Evolutionary conservation across 1,139 yeast genomes (phyloP).

Genomic region (Yamadazyma membranifaciens): DNA sequence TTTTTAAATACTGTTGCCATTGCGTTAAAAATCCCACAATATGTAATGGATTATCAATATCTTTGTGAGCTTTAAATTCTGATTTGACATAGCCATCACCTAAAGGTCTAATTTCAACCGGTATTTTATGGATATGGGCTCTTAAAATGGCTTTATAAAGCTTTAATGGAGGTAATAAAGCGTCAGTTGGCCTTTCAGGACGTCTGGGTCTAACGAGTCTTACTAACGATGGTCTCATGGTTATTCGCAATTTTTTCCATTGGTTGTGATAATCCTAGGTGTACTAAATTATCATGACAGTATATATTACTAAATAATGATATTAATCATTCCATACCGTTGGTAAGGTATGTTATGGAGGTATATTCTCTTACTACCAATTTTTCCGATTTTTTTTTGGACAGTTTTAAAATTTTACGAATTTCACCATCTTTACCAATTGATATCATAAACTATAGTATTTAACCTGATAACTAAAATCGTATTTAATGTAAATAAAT

Average conservation of each 20-base stretch:
- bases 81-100: constrained; percentile 90
- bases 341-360: too few species aligned
- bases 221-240: constrained; percentile 51
- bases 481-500: too few species aligned
- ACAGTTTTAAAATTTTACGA: too few species aligned
- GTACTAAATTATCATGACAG: too few species aligned
- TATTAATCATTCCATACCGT: too few species aligned
- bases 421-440: too few species aligned
- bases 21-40: constrained; percentile 89
- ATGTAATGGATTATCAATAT: constrained; percentile 84
- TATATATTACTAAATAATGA: too few species aligned
- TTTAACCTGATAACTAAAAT: too few species aligned
- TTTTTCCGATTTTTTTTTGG: too few species aligned
- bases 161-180: constrained; percentile 77
- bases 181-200: constrained; percentile 51
- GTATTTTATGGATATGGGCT: constrained; percentile 67
- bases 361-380: too few species aligned
- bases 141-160: constrained; percentile 76
- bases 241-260: constrained; percentile 1
- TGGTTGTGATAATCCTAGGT: too few species aligned
- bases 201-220: constrained; percentile 57
- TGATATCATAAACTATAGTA: too few species aligned
- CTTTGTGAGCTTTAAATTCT: constrained; percentile 85
- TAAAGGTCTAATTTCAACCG: constrained; percentile 65
- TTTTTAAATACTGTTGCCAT: constrained; percentile 88